Evolutionary conservation across 352 stramenopile species (phyloP).

Genomic region (Pythium sukuiense): DNA sequence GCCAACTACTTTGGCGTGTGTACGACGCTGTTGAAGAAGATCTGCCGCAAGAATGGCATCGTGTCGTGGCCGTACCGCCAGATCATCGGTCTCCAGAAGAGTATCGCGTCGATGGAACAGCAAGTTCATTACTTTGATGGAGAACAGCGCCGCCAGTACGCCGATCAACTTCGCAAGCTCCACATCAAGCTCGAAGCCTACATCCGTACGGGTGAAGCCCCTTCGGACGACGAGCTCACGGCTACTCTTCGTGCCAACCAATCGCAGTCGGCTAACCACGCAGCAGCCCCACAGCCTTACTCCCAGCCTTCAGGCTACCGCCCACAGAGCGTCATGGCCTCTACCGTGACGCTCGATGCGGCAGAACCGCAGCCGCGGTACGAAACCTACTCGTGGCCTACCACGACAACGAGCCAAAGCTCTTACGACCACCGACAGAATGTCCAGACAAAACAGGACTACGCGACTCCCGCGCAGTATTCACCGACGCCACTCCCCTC

Average conservation of each 20-base stretch:
- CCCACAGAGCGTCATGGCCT: slow-evolving; percentile 23
- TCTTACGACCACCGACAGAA: slow-evolving; percentile 24
- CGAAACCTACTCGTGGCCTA: slow-evolving; percentile 1
- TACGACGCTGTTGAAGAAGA: slow-evolving; percentile 86
- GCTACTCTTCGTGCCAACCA: neutral
- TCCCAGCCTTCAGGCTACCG: slow-evolving; percentile 6
- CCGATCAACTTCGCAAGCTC: slow-evolving; percentile 65
- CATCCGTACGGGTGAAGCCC: slow-evolving; percentile 45
- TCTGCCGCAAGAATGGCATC: slow-evolving; percentile 78
- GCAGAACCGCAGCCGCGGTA: slow-evolving; percentile 13
- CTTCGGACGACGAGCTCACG: slow-evolving; percentile 23
- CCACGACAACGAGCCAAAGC: neutral
- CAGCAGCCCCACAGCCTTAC: slow-evolving; percentile 3
- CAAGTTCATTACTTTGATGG: slow-evolving; percentile 78
- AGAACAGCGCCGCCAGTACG: slow-evolving; percentile 61
- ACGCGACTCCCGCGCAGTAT: slow-evolving; percentile 7
- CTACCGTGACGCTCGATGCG: slow-evolving; percentile 18
- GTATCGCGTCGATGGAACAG: slow-evolving; percentile 84
- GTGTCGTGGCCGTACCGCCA: slow-evolving; percentile 81
- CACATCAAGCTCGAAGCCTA: slow-evolving; percentile 66
- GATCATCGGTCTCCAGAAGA: slow-evolving; percentile 84
- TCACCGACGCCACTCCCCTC: slow-evolving; percentile 17
- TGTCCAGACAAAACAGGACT: neutral
- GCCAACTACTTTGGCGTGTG: slow-evolving; percentile 78
- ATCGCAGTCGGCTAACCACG: neutral